A percentile compares a stretch with the other conserved stretches of the same genome.
phyloP scores from a whole-genome alignment of 768 basidiomycete genomes.

The Pleurotus tuoliensis region DNA sequence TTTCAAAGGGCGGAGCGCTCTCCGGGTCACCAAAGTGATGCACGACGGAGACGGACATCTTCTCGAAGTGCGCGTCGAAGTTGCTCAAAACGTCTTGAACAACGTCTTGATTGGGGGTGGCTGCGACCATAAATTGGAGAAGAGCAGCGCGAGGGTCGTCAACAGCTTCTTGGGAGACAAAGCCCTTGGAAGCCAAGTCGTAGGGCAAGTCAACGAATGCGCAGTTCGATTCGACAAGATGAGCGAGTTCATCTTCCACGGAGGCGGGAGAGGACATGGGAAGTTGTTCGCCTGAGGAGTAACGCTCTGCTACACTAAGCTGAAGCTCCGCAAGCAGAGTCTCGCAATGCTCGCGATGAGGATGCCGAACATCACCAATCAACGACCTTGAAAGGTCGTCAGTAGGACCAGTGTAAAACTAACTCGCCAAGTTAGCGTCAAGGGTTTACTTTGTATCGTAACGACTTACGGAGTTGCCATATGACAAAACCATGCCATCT shows the following conservation, averaged over 20 bases:
- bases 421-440: background rate
- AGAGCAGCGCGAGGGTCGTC: slow-evolving; percentile 53
- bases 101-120: slow-evolving; percentile 50
- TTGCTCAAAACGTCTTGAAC: slow-evolving; percentile 45
- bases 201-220: slow-evolving; percentile 39
- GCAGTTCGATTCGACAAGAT: slow-evolving; percentile 58
- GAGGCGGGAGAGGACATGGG: slow-evolving; percentile 22
- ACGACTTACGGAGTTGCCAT: slow-evolving; percentile 74
- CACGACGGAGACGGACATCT: slow-evolving; percentile 40
- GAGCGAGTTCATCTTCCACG: slow-evolving; percentile 26
- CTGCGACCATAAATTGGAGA: slow-evolving; percentile 76
- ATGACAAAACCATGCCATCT: slow-evolving; percentile 78
- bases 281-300: slow-evolving; percentile 26
- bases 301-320: background rate
- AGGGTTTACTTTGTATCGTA: background rate
- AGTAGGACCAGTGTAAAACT: slow-evolving; percentile 75
- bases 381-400: slow-evolving; percentile 35
- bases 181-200: slow-evolving; percentile 23
- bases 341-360: slow-evolving; percentile 54
- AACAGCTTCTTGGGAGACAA: slow-evolving; percentile 21
- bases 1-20: slow-evolving; percentile 33
- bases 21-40: slow-evolving; percentile 43
- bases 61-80: slow-evolving; percentile 45
- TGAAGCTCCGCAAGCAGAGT: slow-evolving; percentile 34
- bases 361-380: slow-evolving; percentile 31